Conservation (phyloP, 1,284 basidiomycete species). For the Heterobasidion parviporum region DNA sequence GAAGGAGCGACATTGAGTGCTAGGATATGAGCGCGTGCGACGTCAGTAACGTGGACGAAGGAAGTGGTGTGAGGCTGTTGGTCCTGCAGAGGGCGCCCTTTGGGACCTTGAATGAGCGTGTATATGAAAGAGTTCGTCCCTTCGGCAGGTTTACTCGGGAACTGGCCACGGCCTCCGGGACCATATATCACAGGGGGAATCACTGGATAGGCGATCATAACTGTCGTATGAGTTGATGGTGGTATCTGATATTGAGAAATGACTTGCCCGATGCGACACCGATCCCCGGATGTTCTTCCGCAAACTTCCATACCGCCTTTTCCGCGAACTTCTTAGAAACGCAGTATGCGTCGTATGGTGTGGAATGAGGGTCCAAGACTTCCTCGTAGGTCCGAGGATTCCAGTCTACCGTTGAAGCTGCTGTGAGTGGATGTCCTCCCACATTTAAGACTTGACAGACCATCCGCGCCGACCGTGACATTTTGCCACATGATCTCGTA, state of each 20-base stretch:
- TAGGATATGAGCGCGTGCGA: neutral
- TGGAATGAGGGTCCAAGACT: neutral
- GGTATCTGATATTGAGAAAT: neutral
- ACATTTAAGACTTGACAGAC: neutral
- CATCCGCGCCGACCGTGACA: neutral
- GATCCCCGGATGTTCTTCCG: neutral
- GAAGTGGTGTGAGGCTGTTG: neutral
- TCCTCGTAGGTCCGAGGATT: neutral
- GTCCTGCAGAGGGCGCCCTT: neutral
- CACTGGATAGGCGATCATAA: neutral
- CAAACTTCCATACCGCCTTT: neutral
- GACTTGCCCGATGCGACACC: neutral
- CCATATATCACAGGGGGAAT: neutral
- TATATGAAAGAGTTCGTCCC: neutral
- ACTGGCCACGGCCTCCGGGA: neutral
- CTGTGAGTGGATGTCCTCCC: neutral
- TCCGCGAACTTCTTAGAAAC: neutral
- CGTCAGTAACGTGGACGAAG: slow-evolving; percentile 1
- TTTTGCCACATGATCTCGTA: neutral
- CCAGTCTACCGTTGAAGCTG: neutral
- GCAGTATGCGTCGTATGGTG: neutral
- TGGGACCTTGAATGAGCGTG: neutral
- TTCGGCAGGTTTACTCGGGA: neutral
- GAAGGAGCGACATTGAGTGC: neutral
- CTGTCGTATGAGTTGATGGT: neutral